Evolutionary conservation across 1,284 basidiomycete species (phyloP).

Genomic region (Ceratobasidium sp.): DNA sequence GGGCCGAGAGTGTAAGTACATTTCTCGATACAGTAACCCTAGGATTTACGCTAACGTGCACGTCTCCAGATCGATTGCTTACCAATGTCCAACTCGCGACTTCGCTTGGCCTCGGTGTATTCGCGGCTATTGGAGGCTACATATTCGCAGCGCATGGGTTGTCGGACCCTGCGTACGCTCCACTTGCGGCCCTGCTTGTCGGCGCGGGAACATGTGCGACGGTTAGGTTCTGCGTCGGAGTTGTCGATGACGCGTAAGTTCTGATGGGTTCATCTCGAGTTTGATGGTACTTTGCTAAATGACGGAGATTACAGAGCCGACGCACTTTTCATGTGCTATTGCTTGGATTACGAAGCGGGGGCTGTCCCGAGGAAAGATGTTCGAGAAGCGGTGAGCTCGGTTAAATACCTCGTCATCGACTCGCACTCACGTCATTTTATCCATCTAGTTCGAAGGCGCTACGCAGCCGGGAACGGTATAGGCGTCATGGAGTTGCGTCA

Average conservation of each 20-base stretch:
- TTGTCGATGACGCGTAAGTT: constrained; percentile 81
- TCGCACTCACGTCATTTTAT: background rate
- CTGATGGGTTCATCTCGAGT: background rate
- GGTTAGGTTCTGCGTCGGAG: constrained; percentile 83
- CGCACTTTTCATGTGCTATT: constrained; percentile 88
- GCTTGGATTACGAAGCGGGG: constrained; percentile 84
- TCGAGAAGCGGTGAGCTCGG: constrained; percentile 71
- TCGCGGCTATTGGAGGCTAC: constrained; percentile 86
- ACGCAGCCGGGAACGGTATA: constrained; percentile 9
- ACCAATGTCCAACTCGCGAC: constrained; percentile 72
- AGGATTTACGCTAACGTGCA: background rate
- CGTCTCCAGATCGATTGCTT: constrained; percentile 68
- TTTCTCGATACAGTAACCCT: background rate
- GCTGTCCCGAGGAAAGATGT: constrained; percentile 75
- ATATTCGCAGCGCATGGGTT: constrained; percentile 89
- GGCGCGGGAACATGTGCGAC: constrained; percentile 85
- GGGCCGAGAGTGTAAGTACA: constrained; percentile 28
- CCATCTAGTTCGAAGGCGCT: constrained; percentile 29
- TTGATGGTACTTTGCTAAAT: background rate
- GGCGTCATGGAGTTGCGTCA: background rate
- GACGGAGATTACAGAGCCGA: constrained; percentile 67
- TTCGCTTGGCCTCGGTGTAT: constrained; percentile 80
- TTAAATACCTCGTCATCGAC: background rate
- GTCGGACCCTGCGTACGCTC: constrained; percentile 79
- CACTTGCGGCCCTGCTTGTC: constrained; percentile 81